Percentiles rank a stretch among this genome's conserved stretches.
These are phyloP conservation scores for Cytospora paraplurivora DNA, from an alignment of 2,329 filamentous ascomycete genomes.

Conservation along the genomic window DNA sequence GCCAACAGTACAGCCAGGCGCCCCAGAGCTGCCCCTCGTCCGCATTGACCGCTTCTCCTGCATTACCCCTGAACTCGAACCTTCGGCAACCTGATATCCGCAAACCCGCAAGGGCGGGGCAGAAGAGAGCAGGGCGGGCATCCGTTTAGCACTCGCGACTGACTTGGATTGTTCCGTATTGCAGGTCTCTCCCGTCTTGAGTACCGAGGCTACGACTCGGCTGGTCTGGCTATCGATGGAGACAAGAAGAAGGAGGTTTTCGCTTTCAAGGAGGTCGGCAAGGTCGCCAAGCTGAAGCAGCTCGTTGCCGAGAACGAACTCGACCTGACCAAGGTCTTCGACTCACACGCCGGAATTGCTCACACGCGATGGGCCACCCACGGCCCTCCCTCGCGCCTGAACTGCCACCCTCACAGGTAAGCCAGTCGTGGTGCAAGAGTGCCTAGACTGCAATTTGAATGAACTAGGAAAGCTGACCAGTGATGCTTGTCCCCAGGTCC, in stretches of 20 bases:
- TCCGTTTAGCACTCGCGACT: constrained; percentile 33
- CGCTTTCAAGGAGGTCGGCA: constrained; percentile 99
- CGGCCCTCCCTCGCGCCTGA: constrained; percentile 86
- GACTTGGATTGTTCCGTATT: constrained; percentile 27
- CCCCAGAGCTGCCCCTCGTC: neutral
- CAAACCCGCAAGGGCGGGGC: neutral
- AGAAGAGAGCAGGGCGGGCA: neutral
- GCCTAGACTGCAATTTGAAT: neutral
- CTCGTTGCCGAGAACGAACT: constrained; percentile 83
- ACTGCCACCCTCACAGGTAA: constrained; percentile 98
- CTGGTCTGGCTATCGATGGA: constrained; percentile 91
- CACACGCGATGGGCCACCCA: constrained; percentile 99
- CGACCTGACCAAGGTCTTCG: constrained; percentile 90
- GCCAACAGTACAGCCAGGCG: constrained; percentile 4
- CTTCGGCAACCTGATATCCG: neutral
- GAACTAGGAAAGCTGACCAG: constrained; percentile 10
- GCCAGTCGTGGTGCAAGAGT: constrained; percentile 32
- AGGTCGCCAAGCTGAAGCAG: constrained; percentile 94
- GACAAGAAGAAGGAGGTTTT: constrained; percentile 98
- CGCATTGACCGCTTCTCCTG: constrained; percentile 3
- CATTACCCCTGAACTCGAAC: constrained; percentile 13
- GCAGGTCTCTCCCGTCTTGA: constrained; percentile 90
- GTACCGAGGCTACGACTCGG: constrained; percentile 98
- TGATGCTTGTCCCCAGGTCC: constrained; percentile 60
- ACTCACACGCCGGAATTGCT: constrained; percentile 97